Evolutionary conservation across 371 early-diverging fungal species (phyloP).

Genomic region (Lichtheimia ramosa): DNA sequence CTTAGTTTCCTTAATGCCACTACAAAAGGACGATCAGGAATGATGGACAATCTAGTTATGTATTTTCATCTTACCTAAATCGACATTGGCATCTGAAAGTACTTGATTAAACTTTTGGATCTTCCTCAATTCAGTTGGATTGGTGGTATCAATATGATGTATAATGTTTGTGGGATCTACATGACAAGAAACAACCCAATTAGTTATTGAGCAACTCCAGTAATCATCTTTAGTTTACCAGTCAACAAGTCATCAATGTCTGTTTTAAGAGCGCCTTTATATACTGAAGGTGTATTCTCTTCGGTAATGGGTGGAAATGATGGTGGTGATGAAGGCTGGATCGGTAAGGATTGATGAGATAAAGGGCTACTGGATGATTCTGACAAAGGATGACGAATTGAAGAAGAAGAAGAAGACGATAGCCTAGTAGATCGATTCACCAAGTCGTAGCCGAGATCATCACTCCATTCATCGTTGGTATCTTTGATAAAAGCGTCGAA

Average conservation of each 20-base stretch:
- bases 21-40: neutral
- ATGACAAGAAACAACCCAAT: too few relatives aligned
- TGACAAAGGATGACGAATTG: too few relatives aligned
- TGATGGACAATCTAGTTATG: too few relatives aligned
- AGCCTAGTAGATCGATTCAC: neutral
- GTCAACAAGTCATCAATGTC: too few relatives aligned
- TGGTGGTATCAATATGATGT: slow-evolving; percentile 13
- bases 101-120: slow-evolving; percentile 70
- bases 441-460: slow-evolving; percentile 30
- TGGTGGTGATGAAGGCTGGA: too few relatives aligned
- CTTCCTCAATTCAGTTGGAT: slow-evolving; percentile 22
- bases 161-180: slow-evolving; percentile 24
- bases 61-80: slow-evolving; percentile 55
- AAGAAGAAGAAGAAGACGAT: neutral
- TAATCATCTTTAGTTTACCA: neutral
- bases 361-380: neutral
- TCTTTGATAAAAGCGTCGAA: slow-evolving; percentile 52
- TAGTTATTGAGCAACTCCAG: too few relatives aligned
- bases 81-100: slow-evolving; percentile 70
- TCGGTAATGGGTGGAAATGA: too few relatives aligned
- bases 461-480: slow-evolving; percentile 59
- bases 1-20: slow-evolving; percentile 74
- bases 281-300: too few relatives aligned
- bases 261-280: too few relatives aligned
- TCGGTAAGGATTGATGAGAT: too few relatives aligned